Conservation (phyloP, 257 asterid genomes). For the Knoxia roxburghii region DNA sequence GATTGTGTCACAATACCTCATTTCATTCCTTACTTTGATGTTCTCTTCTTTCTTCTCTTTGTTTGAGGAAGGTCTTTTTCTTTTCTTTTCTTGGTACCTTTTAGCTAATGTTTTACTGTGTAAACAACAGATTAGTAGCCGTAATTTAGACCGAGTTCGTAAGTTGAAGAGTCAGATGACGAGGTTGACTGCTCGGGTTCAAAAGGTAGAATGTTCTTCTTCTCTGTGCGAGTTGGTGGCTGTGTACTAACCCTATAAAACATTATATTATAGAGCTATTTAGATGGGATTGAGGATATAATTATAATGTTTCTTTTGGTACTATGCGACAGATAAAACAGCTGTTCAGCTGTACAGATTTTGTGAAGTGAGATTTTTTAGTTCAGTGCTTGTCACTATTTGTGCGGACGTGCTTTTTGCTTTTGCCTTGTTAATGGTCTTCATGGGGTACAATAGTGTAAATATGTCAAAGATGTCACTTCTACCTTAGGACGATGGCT, state of each 20-base stretch:
- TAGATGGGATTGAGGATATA: neutral
- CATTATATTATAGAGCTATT: neutral
- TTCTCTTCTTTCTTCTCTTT: neutral
- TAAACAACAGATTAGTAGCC: slow-evolving; percentile 68
- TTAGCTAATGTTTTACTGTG: neutral
- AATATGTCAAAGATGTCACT: neutral
- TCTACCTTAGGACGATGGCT: neutral
- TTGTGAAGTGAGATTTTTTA: neutral
- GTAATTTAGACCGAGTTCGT: slow-evolving; percentile 83
- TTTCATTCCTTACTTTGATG: neutral
- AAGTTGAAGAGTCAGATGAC: slow-evolving; percentile 93
- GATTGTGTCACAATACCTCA: neutral
- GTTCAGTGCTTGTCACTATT: neutral
- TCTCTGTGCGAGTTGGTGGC: neutral
- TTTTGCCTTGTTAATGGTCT: neutral
- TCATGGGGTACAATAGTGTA: no score
- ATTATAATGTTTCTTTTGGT: neutral
- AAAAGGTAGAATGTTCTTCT: slow-evolving; percentile 47
- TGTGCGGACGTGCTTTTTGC: neutral
- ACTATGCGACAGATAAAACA: neutral
- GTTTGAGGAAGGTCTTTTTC: neutral
- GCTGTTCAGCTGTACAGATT: neutral
- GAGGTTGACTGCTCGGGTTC: slow-evolving; percentile 91
- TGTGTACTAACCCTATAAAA: neutral
- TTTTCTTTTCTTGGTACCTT: neutral